phyloP scores from a whole-genome alignment of 805 yeast species.

The Wickerhamiella musiphila region DNA sequence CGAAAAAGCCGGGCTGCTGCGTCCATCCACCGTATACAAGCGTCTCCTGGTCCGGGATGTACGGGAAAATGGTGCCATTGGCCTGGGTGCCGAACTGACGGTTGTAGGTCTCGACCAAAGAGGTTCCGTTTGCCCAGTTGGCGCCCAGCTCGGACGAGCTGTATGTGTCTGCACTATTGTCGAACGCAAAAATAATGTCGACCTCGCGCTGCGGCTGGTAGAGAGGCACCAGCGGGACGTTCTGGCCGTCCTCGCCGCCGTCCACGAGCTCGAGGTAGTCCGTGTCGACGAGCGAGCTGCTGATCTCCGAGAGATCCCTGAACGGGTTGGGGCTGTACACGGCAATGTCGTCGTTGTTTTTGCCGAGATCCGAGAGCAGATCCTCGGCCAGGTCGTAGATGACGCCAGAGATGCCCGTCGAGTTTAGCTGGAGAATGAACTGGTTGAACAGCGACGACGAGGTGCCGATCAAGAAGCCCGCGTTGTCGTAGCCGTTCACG shows the following conservation, averaged over 20 bases:
- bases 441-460: slow-evolving; percentile 69
- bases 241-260: slow-evolving; percentile 68
- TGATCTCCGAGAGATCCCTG: slow-evolving; percentile 16
- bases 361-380: slow-evolving; percentile 23
- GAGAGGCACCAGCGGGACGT: slow-evolving; percentile 51
- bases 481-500: slow-evolving; percentile 56
- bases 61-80: slow-evolving; percentile 16
- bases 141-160: slow-evolving; percentile 3
- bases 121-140: slow-evolving; percentile 24
- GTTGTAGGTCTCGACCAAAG: slow-evolving; percentile 16
- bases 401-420: slow-evolving; percentile 31
- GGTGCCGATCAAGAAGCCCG: slow-evolving; percentile 68
- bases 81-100: slow-evolving; percentile 17
- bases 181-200: slow-evolving; percentile 44
- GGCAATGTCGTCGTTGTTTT: slow-evolving; percentile 38
- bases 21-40: slow-evolving; percentile 32
- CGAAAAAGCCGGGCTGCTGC: slow-evolving; percentile 55
- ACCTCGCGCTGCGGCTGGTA: slow-evolving; percentile 41
- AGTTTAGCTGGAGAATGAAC: slow-evolving; percentile 38
- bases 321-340: slow-evolving; percentile 59
- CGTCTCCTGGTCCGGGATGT: slow-evolving; percentile 23
- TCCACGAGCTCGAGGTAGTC: slow-evolving; percentile 41
- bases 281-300: slow-evolving; percentile 10
- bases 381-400: slow-evolving; percentile 29
- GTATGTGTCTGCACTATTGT: slow-evolving; percentile 22